phyloP scores from a whole-genome alignment of 495 filamentous ascomycete species.

The Schizothecium vesticola region DNA sequence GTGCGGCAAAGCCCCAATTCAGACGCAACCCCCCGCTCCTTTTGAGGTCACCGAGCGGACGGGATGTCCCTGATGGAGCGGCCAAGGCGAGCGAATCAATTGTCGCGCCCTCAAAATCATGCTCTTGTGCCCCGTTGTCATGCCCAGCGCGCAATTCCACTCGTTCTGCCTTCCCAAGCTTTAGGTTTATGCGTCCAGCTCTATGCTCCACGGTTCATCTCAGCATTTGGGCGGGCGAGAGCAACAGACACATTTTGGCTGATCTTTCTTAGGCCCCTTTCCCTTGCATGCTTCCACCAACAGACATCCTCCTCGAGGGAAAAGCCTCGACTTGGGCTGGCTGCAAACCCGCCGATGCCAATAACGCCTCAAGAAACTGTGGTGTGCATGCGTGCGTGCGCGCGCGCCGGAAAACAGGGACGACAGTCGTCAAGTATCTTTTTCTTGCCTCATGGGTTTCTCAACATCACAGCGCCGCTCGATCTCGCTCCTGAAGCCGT shows the following conservation, averaged over 20 bases:
- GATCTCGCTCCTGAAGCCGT: not conserved
- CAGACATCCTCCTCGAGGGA: not conserved
- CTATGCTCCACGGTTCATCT: slow-evolving; percentile 4
- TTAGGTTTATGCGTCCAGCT: slow-evolving; percentile 8
- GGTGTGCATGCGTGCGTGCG: not conserved
- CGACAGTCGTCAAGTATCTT: not conserved
- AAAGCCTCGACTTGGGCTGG: not conserved
- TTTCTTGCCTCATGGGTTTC: not conserved
- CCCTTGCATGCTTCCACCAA: not conserved
- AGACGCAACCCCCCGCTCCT: not conserved
- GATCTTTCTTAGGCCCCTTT: not conserved
- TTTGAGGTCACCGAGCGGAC: not conserved
- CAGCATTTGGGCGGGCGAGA: slow-evolving; percentile 6
- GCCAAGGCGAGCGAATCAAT: slow-evolving; percentile 1
- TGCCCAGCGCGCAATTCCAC: not conserved
- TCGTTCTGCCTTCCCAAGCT: not conserved
- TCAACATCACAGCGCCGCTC: not conserved
- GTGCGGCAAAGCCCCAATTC: not conserved
- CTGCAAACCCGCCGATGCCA: not conserved
- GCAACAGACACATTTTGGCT: slow-evolving; percentile 2
- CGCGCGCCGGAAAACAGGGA: not conserved
- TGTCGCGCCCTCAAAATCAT: not conserved
- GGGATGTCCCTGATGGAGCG: not conserved
- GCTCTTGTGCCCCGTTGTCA: not conserved
- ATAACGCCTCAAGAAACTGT: not conserved